phyloP scores from a whole-genome alignment of 1,284 basidiomycete species.

The Pisolithus thermaeus region DNA sequence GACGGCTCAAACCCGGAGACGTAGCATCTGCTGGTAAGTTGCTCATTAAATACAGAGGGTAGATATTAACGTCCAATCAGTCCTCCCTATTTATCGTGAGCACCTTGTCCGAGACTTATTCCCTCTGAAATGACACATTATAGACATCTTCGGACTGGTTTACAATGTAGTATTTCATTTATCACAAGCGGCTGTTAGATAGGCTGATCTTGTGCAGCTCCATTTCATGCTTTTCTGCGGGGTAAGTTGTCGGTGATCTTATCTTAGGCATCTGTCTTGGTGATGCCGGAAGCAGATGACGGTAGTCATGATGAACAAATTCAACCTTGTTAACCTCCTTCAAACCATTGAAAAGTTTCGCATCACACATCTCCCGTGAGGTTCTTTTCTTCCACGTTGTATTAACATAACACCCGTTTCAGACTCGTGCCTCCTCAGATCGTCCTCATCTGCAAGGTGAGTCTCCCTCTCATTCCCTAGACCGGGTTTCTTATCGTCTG shows the following conservation, averaged over 20 bases:
- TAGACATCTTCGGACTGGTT: conserved; percentile 73
- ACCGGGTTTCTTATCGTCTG: not conserved
- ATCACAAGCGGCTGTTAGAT: not conserved
- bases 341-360: conserved; percentile 62
- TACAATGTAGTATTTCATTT: conserved; percentile 40
- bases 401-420: conserved; percentile 5
- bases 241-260: conserved; percentile 31
- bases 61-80: conserved; percentile 12
- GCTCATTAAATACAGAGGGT: conserved; percentile 2
- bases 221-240: conserved; percentile 51
- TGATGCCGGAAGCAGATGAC: conserved; percentile 37
- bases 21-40: conserved; percentile 43
- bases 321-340: conserved; percentile 62
- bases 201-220: conserved; percentile 30
- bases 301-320: conserved; percentile 69
- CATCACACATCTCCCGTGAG: conserved; percentile 61
- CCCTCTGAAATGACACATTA: conserved; percentile 11
- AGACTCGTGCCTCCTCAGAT: conserved; percentile 70
- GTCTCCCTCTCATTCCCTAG: not conserved
- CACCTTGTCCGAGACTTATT: conserved; percentile 1
- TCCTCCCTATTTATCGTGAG: conserved; percentile 34
- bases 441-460: conserved; percentile 65
- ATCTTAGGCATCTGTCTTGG: not conserved
- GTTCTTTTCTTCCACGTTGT: conserved; percentile 1
- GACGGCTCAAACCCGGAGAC: conserved; percentile 49